Evolutionary conservation across 2,329 filamentous ascomycete species (phyloP).

Genomic region (Fusarium sp.): DNA sequence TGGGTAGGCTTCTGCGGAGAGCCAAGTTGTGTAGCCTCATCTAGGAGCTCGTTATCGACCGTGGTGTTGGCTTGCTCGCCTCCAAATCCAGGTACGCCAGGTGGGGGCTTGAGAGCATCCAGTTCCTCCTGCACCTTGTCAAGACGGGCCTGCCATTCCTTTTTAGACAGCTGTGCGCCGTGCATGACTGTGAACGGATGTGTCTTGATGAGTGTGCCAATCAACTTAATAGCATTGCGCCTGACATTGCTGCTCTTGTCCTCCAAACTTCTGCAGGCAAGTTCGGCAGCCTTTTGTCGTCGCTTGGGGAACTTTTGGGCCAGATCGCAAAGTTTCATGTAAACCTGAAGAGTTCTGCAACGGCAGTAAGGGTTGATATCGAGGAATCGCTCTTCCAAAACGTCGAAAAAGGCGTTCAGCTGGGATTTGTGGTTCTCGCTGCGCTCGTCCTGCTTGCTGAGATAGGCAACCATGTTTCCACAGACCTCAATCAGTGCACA

Average conservation of each 20-base stretch:
- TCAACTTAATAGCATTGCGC: constrained; percentile 92
- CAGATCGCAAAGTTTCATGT: constrained; percentile 90
- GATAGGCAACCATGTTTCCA: constrained; percentile 91
- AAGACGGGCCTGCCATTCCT: constrained; percentile 86
- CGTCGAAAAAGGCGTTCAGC: constrained; percentile 96
- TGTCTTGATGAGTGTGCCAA: constrained; percentile 89
- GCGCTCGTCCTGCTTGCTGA: constrained; percentile 91
- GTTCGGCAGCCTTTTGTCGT: constrained; percentile 86
- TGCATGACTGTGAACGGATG: constrained; percentile 96
- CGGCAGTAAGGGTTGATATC: constrained; percentile 98
- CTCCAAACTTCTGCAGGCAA: constrained; percentile 89
- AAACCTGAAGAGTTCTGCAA: constrained; percentile 92
- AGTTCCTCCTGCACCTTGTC: constrained; percentile 88
- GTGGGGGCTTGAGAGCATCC: constrained; percentile 83
- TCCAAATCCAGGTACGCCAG: constrained; percentile 72
- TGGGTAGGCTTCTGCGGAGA: constrained; percentile 74
- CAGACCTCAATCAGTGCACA: constrained; percentile 97
- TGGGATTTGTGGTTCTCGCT: constrained; percentile 95
- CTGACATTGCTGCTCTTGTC: constrained; percentile 99
- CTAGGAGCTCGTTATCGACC: constrained; percentile 82
- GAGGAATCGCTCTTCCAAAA: constrained; percentile 94
- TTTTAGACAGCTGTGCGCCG: constrained; percentile 84
- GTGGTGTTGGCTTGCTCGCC: constrained; percentile 75
- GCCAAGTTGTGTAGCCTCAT: constrained; percentile 87
- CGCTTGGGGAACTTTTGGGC: constrained; percentile 96